A percentile compares a stretch with the other conserved stretches of the same genome.
phyloP scores from a whole-genome alignment of 805 yeast genomes.

The Lipomyces yamanashiensis region DNA sequence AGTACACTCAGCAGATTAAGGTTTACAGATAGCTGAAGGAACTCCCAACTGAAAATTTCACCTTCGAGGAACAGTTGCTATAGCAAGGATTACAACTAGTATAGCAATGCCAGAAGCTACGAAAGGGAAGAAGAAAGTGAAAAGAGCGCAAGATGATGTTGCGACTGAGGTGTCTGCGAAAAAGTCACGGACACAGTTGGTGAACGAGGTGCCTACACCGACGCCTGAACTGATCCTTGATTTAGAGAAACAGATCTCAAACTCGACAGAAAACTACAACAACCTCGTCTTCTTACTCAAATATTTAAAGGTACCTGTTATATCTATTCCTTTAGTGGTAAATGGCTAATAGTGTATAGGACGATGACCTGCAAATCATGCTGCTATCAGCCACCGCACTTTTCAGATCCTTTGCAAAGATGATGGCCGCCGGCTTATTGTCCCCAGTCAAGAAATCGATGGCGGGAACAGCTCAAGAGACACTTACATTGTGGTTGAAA shows the following conservation, averaged over 20 bases:
- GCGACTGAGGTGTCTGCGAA: not conserved
- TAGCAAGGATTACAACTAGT: not conserved
- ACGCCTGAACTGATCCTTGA: conserved; percentile 27
- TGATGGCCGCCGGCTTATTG: conserved; percentile 53
- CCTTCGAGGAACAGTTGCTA: not conserved
- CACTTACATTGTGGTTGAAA: conserved; percentile 66
- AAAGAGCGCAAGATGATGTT: not conserved
- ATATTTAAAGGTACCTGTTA: conserved; percentile 43
- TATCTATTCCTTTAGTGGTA: not conserved
- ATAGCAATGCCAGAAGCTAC: conserved; percentile 18
- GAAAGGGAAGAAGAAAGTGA: conserved; percentile 5
- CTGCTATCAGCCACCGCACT: conserved; percentile 46
- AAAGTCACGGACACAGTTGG: not conserved
- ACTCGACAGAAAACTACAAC: conserved; percentile 58
- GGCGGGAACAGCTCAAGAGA: conserved; percentile 50
- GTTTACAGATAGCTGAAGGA: conserved; percentile 2
- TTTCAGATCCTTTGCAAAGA: conserved; percentile 54
- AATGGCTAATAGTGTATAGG: not conserved
- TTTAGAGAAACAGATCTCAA: conserved; percentile 35
- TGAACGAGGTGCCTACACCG: conserved; percentile 8
- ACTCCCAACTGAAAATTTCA: conserved; percentile 19
- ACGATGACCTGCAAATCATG: conserved; percentile 35
- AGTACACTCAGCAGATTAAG: not conserved
- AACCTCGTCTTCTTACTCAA: conserved; percentile 55
- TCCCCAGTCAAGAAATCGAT: conserved; percentile 43